phyloP scores from a whole-genome alignment of 2,329 filamentous ascomycete genomes.

The Aspergillus carbonarius region DNA sequence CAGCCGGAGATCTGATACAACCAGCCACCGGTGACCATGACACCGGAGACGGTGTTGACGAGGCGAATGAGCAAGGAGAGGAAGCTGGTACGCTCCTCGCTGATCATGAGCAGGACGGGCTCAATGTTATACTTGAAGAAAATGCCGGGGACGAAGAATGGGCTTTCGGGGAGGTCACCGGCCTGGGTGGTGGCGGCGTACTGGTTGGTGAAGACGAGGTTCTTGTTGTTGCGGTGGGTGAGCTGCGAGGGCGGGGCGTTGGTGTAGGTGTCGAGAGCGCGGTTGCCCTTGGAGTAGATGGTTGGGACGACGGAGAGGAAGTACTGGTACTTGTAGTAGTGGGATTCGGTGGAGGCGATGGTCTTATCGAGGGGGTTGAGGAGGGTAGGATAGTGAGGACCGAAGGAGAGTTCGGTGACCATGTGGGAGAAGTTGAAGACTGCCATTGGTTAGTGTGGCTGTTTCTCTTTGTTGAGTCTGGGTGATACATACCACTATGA shows the following conservation, averaged over 20 bases:
- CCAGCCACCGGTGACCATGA: slow-evolving; percentile 93
- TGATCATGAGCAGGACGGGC: slow-evolving; percentile 82
- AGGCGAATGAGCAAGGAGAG: slow-evolving; percentile 75
- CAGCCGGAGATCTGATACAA: slow-evolving; percentile 82
- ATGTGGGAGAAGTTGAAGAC: slow-evolving; percentile 98
- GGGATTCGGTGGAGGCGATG: slow-evolving; percentile 66
- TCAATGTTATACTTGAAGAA: slow-evolving; percentile 99
- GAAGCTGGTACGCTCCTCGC: slow-evolving; percentile 75
- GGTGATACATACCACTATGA: slow-evolving; percentile 63
- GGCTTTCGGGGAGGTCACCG: slow-evolving; percentile 59
- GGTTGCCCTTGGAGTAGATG: slow-evolving; percentile 68
- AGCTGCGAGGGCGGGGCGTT: slow-evolving; percentile 35
- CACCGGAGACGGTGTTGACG: slow-evolving; percentile 86
- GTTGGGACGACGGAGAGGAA: slow-evolving; percentile 94
- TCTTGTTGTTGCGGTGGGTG: slow-evolving; percentile 41
- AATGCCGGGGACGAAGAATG: slow-evolving; percentile 70
- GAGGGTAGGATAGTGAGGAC: slow-evolving; percentile 91
- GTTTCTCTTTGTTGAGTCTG: not conserved
- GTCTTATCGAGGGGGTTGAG: slow-evolving; percentile 93
- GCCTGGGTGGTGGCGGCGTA: slow-evolving; percentile 95
- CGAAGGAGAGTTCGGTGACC: slow-evolving; percentile 93
- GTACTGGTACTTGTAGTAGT: slow-evolving; percentile 98
- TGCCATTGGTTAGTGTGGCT: slow-evolving; percentile 35
- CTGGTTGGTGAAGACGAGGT: slow-evolving; percentile 87
- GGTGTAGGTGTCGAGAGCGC: slow-evolving; percentile 44